Percentiles rank a stretch among this genome's conserved stretches.
phyloP scores from a whole-genome alignment of 257 asterid species.

The Solanum okadae region DNA sequence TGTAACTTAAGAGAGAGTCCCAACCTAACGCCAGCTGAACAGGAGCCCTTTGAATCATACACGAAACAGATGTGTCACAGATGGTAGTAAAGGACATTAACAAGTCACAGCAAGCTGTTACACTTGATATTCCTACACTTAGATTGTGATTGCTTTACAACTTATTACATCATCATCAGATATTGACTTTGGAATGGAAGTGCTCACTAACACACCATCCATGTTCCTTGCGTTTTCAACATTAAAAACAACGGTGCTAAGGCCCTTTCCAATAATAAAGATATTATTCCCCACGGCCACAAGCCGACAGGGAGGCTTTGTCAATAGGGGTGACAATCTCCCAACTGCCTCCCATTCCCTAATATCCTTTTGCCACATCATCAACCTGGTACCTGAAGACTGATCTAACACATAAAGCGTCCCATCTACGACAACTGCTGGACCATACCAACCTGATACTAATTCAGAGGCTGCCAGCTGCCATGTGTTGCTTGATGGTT shows the following conservation, averaged over 20 bases:
- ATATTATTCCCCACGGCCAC: slow-evolving; percentile 52
- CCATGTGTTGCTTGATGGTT: slow-evolving; percentile 46
- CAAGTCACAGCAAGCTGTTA: not conserved
- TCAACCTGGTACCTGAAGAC: slow-evolving; percentile 50
- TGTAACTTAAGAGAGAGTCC: not conserved
- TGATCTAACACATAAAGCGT: slow-evolving; percentile 56
- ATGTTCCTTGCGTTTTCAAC: slow-evolving; percentile 28
- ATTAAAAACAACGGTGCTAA: slow-evolving; percentile 44
- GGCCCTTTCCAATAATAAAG: slow-evolving; percentile 63
- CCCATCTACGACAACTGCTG: slow-evolving; percentile 47
- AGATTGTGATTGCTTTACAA: slow-evolving; percentile 50
- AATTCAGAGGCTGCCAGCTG: slow-evolving; percentile 44
- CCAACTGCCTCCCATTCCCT: slow-evolving; percentile 45
- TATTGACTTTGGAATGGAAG: slow-evolving; percentile 26
- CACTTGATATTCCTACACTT: not conserved
- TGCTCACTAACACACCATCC: slow-evolving; percentile 36
- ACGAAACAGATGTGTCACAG: not conserved
- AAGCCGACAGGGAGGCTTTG: slow-evolving; percentile 51
- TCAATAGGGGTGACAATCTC: slow-evolving; percentile 37
- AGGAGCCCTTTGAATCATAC: not conserved
- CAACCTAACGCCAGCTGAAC: not conserved
- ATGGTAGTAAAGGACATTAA: not conserved
- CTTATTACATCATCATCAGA: slow-evolving; percentile 46
- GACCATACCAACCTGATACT: slow-evolving; percentile 64
- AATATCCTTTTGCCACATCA: slow-evolving; percentile 53